Base-by-base conservation (phyloP, 106 monocot genomes). In the Dendrobium nobile region DNA sequence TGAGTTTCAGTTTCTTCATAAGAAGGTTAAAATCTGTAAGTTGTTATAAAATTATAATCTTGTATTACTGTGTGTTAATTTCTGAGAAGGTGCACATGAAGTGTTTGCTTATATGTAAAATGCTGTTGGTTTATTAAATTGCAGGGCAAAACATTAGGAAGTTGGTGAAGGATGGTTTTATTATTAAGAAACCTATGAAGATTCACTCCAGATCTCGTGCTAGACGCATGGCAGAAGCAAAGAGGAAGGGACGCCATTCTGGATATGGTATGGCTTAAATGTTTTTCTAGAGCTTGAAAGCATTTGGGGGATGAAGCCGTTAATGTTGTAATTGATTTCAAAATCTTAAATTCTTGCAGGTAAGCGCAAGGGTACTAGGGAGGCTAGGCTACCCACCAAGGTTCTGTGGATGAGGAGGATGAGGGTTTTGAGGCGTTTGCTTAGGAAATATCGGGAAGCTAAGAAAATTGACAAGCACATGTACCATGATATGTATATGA, bases 351-450 rank as follows among this genome's bases (percentile, higher is more conserved):
- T 48, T 76, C 18, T 24, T 58, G 45, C 54, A 83, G 86, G 86
- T 77, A 89, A 86, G 80, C 84, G 89, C 24, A 89, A 84, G 82
- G 89, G 89, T 77, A 89, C 88, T 19, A 78, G 88, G 75, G 88
- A 89, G 72, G 88, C 88, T 61, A 86, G 88, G 78, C 88, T 89
- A 28, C 89, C 89, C 2, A 86, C 89, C 2, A 89, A 86, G 80
- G 42, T 89, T 58, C 84, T 89, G 24, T 89, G 86, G 86, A 84
- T 89, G 89, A 86, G 86, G 59, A 82, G 86, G 58, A 86, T 86
- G 83, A 77, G 86, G 20, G 86, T 86, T 77, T 58, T 86, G 55
- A 82, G 86, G 45, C 86, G 82, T 47, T 67, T 86, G 76, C 77
- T 86, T 15, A 74, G 82, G 77, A 86, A 86, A 55, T 86, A 86